Evolutionary conservation across 129 eudicot species (phyloP).

Genomic region (Flaveria brownii): DNA sequence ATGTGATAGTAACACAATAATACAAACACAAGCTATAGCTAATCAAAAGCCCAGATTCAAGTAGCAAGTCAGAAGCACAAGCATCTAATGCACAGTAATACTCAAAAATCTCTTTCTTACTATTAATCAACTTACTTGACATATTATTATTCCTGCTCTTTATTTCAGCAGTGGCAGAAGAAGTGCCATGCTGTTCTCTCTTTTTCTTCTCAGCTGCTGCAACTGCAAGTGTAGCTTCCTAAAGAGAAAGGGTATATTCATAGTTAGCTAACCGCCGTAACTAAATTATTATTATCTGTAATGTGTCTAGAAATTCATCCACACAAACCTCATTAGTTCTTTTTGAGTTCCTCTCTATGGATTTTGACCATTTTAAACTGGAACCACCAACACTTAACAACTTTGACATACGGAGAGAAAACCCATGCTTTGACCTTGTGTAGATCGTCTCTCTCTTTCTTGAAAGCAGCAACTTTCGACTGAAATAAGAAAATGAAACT

Average conservation of each 20-base stretch:
- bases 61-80: conserved; percentile 22
- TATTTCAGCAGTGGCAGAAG: conserved; percentile 32
- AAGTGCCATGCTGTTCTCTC: conserved; percentile 49
- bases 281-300: not conserved
- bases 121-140: conserved; percentile 56
- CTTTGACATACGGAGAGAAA: conserved; percentile 84
- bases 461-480: conserved; percentile 68
- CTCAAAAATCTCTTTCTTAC: conserved; percentile 30
- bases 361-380: conserved; percentile 93
- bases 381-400: conserved; percentile 78
- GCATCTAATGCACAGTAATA: not conserved
- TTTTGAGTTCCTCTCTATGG: conserved; percentile 74
- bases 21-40: not conserved
- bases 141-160: conserved; percentile 47
- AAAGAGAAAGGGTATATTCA: conserved; percentile 19
- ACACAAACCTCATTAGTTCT: conserved; percentile 77
- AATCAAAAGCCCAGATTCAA: conserved; percentile 16
- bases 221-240: conserved; percentile 94
- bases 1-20: not conserved
- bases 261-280: conserved; percentile 12
- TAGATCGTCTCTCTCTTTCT: conserved; percentile 76
- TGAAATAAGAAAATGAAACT: conserved; percentile 33
- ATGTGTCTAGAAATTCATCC: not conserved
- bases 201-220: conserved; percentile 66
- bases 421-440: conserved; percentile 82